A percentile compares a stretch with the other conserved stretches of the same genome.
Conservation (phyloP, 129 eudicot genomes). For the carrot (Daucus carota) region DH1_v3.0 NC_030381.2:28773001-28773500, state of each 20-base stretch:
- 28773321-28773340: not conserved
- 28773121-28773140: slow-evolving; percentile 70
- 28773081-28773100: slow-evolving; percentile 95
- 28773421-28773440: slow-evolving; percentile 69
- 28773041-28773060: slow-evolving; percentile 95
- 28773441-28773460: slow-evolving; percentile 90
- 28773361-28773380: not conserved
- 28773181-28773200: slow-evolving; percentile 56
- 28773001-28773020: not conserved
- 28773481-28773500: slow-evolving; percentile 89
- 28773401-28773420: slow-evolving; percentile 63
- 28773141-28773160: slow-evolving; percentile 63
- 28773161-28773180: slow-evolving; percentile 60
- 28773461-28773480: slow-evolving; percentile 95
- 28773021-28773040: slow-evolving; percentile 4
- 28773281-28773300: slow-evolving; percentile 39
- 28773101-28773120: slow-evolving; percentile 95
- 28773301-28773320: not conserved
- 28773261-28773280: slow-evolving; percentile 63
- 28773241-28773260: slow-evolving; percentile 95
- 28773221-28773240: slow-evolving; percentile 96
- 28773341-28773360: not conserved
- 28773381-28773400: not conserved
- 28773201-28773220: slow-evolving; percentile 78
- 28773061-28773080: slow-evolving; percentile 97